Evolutionary conservation across 768 basidiomycete genomes (phyloP), one percentile per base, ranked within the genome.

Genomic region (Chalciporus pseudorubinellus): DNA sequence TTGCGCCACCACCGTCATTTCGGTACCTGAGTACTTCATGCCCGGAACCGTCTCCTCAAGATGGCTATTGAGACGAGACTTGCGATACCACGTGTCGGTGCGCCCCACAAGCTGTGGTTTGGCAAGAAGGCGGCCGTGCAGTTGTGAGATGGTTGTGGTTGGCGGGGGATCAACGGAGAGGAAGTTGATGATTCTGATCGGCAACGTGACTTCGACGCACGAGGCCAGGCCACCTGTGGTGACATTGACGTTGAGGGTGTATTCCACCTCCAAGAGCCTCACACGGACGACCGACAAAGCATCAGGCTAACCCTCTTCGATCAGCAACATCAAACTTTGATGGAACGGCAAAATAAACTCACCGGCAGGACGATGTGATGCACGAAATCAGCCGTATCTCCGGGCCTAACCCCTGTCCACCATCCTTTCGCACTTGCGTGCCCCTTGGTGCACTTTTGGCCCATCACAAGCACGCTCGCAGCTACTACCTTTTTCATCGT

Each of bases 91-190:
- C 9, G 61, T 59, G 42, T 61, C 57, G 40, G 55, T 64, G 39
- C 60, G 61, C n/a, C 54, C 38, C 18, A 18, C 56, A 3, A 59
- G 47, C 31, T 63, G 61, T 2, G 66, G 63, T 48, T 63, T 68
- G 20, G 51, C 54, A 12, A 52, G 59, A 6, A 65, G 59, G 16
- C 55, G 53, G 13, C 46, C 57, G 7, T 59, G 55, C 31, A 57
- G 33, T 11, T 59, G 60, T 34, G 59, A 59, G n/a, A 66, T 50
- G 36, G 66, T 58, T 33, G 57, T 62, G 38, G 65, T 71, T 33
- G 85, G 84, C 12, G 86, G 87, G 19, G 91, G 89, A 65, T 95
- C 91, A 56, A 97, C 74, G 12, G 92, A 94, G 24, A 93, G 69
- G 70, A 91, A 89, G 64, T 87, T 93, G 72, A 93, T 75, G 59